Base-by-base conservation (phyloP, 768 basidiomycete species). In the Gymnopilus junonius region DNA sequence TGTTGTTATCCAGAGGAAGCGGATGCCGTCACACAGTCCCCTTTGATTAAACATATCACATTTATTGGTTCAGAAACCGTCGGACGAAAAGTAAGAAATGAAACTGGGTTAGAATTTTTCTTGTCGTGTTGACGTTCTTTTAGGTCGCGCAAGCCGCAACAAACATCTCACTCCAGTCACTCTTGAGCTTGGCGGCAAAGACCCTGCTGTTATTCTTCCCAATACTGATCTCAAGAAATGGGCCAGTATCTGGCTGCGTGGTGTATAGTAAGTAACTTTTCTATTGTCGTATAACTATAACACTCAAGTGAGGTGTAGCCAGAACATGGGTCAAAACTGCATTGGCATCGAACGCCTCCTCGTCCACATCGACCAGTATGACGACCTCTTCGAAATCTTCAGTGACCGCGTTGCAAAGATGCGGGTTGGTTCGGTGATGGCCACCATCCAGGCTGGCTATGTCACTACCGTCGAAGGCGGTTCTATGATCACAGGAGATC, bases 291-390 rank as follows among this genome's bases (percentile, higher is more conserved):
- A 42, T 45, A 15, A 5, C 8, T 20, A 20, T 55, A 8, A 39
- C 15, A 48, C 35, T 50, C 39, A 59, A 3, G 7, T 21, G 45
- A 37, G 42, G 17, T 50, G 27, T 70, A 95, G 94, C 81, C 95
- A 95, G 81, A 94, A 94, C 62, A 85, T 86, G 55, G 96, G 96
- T 21, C 97, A 98, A 78, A 98, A 98, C 70, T 99, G 97, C 74
- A 97, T 99, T 69, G 97, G 96, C 35, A 93, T 96, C 65, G 97
- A 99, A 75, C 87, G 95, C 2, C 84, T 99, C 66, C 85, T 99
- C 48, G 94, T 99, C 37, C 95, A 95, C 69, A 72, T 79, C 0
- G 82, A 82, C 0, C 90, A 94, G 69, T 91, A 95, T 68, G 86
- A 94, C 50, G 86, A 88, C 5, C 84, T 99, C 53, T 84, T 89